Evolutionary conservation across 306 rosid genomes (phyloP).

Genomic region (Betula pendula): DNA sequence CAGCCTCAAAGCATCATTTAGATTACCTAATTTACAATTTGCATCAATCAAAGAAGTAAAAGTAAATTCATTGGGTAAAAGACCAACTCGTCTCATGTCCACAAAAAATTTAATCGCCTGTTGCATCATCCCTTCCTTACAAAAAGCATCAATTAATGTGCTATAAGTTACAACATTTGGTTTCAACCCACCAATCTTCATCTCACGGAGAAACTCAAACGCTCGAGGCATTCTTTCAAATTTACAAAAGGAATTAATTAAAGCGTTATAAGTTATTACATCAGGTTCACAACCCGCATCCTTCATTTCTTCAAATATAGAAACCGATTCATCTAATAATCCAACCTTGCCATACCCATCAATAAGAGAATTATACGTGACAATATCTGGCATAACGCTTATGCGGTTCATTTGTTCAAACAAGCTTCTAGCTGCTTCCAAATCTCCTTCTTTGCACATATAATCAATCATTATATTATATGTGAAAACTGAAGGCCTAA

Average conservation of each 20-base stretch:
- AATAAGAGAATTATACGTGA: constrained; percentile 88
- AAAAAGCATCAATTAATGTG: constrained; percentile 85
- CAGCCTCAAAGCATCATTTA: constrained; percentile 65
- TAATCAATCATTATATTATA: constrained; percentile 72
- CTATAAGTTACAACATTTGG: constrained; percentile 90
- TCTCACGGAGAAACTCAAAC: constrained; percentile 63
- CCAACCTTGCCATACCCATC: constrained; percentile 91
- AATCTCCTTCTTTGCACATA: constrained; percentile 72
- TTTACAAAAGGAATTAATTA: constrained; percentile 82
- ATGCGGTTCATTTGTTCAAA: constrained; percentile 65
- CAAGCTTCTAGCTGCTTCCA: constrained; percentile 58
- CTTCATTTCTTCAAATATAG: constrained; percentile 69
- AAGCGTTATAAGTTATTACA: constrained; percentile 66
- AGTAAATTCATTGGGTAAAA: constrained; percentile 80
- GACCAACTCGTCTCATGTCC: constrained; percentile 80
- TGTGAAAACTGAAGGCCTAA: constrained; percentile 70
- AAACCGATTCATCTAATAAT: constrained; percentile 41
- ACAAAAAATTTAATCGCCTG: constrained; percentile 75
- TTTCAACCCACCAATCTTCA: constrained; percentile 60
- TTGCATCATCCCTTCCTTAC: constrained; percentile 84
- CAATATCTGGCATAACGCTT: constrained; percentile 65
- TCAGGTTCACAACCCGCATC: constrained; percentile 68
- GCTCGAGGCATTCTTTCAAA: constrained; percentile 69
- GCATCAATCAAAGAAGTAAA: constrained; percentile 91
- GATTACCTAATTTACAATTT: constrained; percentile 72